A percentile compares a stretch with the other conserved stretches of the same genome.
These are phyloP conservation scores for Colletotrichum lindemuthianum DNA, from an alignment of 2,329 filamentous ascomycete species.

Conservation along the genomic window DNA sequence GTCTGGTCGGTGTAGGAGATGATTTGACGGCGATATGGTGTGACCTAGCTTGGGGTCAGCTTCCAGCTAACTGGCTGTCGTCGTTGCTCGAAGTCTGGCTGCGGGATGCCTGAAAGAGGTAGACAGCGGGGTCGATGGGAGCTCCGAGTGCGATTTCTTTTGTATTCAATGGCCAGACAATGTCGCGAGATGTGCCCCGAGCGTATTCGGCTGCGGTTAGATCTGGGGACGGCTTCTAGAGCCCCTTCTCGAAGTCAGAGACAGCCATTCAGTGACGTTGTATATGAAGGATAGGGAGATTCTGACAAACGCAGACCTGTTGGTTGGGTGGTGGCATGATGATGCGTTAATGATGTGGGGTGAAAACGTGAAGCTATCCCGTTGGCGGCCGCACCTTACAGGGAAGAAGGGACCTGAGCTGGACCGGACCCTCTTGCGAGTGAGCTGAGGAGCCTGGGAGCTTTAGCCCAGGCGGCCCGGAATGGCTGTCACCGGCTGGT, in stretches of 20 bases:
- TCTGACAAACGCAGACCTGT: conserved; percentile 35
- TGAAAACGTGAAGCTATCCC: conserved; percentile 25
- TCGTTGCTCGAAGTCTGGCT: not conserved
- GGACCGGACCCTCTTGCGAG: not conserved
- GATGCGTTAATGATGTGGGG: conserved; percentile 34
- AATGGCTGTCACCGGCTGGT: too few relatives aligned
- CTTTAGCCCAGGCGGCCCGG: too few relatives aligned
- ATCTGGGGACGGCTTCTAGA: conserved; percentile 31
- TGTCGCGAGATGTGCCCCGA: conserved; percentile 4
- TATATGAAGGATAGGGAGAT: conserved; percentile 31
- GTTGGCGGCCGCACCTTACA: conserved; percentile 8
- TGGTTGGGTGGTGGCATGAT: conserved; percentile 37
- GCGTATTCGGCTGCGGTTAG: conserved; percentile 17
- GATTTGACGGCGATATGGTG: not conserved
- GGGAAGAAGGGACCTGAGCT: conserved; percentile 3
- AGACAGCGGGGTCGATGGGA: conserved; percentile 28
- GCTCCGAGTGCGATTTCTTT: conserved; percentile 18
- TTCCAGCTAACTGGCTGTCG: not conserved
- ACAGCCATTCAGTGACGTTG: conserved; percentile 31
- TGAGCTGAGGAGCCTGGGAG: too few relatives aligned
- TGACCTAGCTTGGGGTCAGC: not conserved
- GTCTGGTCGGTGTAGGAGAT: not conserved
- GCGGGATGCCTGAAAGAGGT: conserved; percentile 1
- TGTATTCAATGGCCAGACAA: conserved; percentile 18
- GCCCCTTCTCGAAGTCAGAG: conserved; percentile 9